Evolutionary conservation across 768 basidiomycete genomes (phyloP).

Genomic region (Naganishia kalamii): DNA sequence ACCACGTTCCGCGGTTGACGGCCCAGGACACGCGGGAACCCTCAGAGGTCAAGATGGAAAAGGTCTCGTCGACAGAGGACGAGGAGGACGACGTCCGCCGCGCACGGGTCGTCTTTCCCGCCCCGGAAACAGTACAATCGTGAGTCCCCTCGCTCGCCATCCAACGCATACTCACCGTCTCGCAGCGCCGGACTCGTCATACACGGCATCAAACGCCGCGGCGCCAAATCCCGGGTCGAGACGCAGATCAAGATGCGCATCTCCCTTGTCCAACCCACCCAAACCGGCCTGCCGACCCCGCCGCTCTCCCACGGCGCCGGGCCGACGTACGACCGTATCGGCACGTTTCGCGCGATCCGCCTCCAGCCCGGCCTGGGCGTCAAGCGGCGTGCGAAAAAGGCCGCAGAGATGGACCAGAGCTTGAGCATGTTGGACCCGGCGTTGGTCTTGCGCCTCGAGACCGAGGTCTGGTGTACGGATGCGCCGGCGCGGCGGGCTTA

Average conservation of each 20-base stretch:
- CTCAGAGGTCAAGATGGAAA: too few species aligned
- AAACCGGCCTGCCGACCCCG: neutral
- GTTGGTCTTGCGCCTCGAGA: slow-evolving; percentile 32
- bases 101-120: neutral
- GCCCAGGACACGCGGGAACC: too few species aligned
- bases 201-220: slow-evolving; percentile 23
- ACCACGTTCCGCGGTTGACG: too few species aligned
- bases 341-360: slow-evolving; percentile 17
- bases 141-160: neutral
- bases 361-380: slow-evolving; percentile 20
- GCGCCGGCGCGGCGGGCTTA: slow-evolving; percentile 34
- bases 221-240: slow-evolving; percentile 23
- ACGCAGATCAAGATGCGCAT: slow-evolving; percentile 28
- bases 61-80: neutral
- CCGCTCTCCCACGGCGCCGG: neutral
- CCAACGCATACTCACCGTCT: neutral
- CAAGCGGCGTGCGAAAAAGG: slow-evolving; percentile 13
- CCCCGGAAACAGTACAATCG: neutral
- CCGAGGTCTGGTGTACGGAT: slow-evolving; percentile 42
- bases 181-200: slow-evolving; percentile 12
- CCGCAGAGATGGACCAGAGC: neutral
- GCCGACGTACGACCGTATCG: slow-evolving; percentile 12
- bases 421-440: neutral
- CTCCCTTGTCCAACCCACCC: slow-evolving; percentile 10
- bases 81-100: neutral